Conservation (phyloP, 768 basidiomycete species). For the Krasilnikovozyma curviuscula region DNA sequence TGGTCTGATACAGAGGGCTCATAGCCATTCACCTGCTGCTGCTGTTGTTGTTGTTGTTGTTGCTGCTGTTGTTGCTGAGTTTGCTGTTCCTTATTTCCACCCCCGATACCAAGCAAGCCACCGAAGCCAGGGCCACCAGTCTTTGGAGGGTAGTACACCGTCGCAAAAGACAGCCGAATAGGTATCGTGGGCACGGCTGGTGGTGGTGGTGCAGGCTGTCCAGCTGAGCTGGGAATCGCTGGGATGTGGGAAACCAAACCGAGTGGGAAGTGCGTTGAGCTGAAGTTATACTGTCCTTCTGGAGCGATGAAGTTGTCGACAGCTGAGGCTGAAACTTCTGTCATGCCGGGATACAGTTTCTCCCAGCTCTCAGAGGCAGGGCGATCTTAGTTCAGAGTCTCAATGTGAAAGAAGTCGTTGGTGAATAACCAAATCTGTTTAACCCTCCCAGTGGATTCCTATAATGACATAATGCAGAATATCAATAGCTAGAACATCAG, state of each 20-base stretch:
- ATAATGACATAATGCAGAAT: too few relatives aligned
- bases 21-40: not conserved
- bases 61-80: not conserved
- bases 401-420: too few relatives aligned
- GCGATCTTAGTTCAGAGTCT: too few relatives aligned
- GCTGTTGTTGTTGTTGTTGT: not conserved
- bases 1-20: not conserved
- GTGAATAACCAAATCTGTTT: too few relatives aligned
- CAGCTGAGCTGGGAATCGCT: not conserved
- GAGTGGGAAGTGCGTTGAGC: slow-evolving; percentile 5
- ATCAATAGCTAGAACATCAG: too few relatives aligned
- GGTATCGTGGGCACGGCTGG: slow-evolving; percentile 2
- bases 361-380: too few relatives aligned
- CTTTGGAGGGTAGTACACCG: slow-evolving; percentile 1
- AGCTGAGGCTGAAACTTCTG: too few relatives aligned
- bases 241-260: slow-evolving; percentile 1
- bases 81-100: not conserved
- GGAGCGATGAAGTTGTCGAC: slow-evolving; percentile 4
- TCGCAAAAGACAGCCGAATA: not conserved
- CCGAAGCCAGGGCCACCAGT: slow-evolving; percentile 3
- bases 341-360: too few relatives aligned
- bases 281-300: slow-evolving; percentile 1
- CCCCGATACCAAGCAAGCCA: slow-evolving; percentile 4
- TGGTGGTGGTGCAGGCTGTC: not conserved
- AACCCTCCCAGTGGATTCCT: too few relatives aligned